Base-by-base conservation (phyloP, 1,284 basidiomycete species). In the Naganishia sp. region DNA sequence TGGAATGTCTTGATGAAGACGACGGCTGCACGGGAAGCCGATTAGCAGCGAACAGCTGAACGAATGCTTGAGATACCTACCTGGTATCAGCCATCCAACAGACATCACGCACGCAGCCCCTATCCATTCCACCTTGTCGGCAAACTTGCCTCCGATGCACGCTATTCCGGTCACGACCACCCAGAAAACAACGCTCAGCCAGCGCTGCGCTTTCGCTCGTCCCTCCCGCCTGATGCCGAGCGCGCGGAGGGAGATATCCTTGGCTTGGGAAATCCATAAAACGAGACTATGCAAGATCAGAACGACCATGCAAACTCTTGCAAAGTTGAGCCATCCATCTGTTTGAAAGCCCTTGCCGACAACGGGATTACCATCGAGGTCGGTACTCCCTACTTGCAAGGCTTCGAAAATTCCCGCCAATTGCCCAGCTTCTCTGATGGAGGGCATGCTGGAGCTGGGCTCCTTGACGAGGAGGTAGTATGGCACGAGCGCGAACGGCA, bases 1-100 rank as follows among this genome's bases (percentile, higher is more conserved):
- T 81, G 79, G 71, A 80, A 81, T 11, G 79, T 80, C 67, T 79
- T 76, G 70, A 81, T 78, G 74, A 80, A 81, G 72, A 80, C 78
- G 41, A 81, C 68, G 28, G 79, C 78, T 80, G 13, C 28, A 49
- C 49, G 47, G 35, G 2, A 43, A 21, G 5, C 13, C 2, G 15
- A 3, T 52, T n/a, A 51, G 25, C 10, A 18, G 10, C 15, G 56
- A 32, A 53, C 18, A 21, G 15, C 55, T 25, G 21, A 51, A 49
- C 62, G 39, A 35, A 39, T 18, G 3, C 69, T 6, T 0, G 15
- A 9, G 35, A 18, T 21, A 65, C 78, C 70, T 62, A 79, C 79
- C 74, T 39, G 80, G 80, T n/a, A 81, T 58, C 21, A 81, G 71
- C 77, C 78, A 81, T 3, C 76, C 75, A 3, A 80, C 72, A 1